Base-by-base conservation (phyloP, 176 grass and related monocot genomes). In the Carex cristatella region DNA sequence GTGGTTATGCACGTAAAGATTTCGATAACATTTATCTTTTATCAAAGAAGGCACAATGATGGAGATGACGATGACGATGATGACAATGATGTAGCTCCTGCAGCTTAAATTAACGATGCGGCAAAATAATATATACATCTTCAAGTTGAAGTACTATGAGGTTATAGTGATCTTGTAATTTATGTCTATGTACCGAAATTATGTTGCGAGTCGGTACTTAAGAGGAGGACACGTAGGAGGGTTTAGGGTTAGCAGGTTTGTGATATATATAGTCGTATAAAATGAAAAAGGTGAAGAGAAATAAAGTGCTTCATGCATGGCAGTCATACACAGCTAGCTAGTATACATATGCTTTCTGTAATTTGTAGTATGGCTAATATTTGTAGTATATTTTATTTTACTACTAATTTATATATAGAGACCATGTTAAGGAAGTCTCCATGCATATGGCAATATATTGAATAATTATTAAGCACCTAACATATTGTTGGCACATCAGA, bases 21-120 rank as follows among this genome's bases (percentile, higher is more conserved):
- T 7, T 54, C 8, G 14, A 12, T 51, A 11, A 51, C 48, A 51
- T 51, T 46, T 83, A 28, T 16, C n/a, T 49, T 49, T 65, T 64
- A 61, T 80, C 78, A 38, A 61, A 35, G 78, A 37, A 61, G 54
- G 32, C n/a, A 19, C 9, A 61, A 18, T 48, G 61, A 66, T 53
- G 35, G 44, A 65, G 60, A 83, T 65, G 80, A 18, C 0, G 80
- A 83, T 2, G 80, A 83, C n/a, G 80, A 83, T 0, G 80, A 83
- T 6, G 80, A 66, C n/a, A 4, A 27, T 53, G 80, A 83, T 15
- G 62, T 83, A 68, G 80, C 80, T 54, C 80, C 80, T 8, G 80
- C 80, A 10, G 80, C 80, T 68, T 83, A 35, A 35, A 35, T 35
- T 35, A 16, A 83, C 32, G 35, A 81, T 65, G 35, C 11, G 15